Base-by-base conservation (phyloP, 371 early-diverging fungal species). In the Lichtheimia ornata region DNA sequence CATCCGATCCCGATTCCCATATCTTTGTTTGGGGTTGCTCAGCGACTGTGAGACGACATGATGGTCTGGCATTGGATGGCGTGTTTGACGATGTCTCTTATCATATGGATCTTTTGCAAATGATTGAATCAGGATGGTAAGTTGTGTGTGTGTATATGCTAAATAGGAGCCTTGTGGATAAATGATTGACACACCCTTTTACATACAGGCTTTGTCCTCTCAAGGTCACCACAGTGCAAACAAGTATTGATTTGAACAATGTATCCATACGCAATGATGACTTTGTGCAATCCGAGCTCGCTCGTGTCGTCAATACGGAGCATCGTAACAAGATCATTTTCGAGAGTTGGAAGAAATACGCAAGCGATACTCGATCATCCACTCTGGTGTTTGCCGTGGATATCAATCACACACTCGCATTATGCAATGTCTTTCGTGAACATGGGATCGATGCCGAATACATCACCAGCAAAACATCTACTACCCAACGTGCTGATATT, bases 1-100 rank as follows among this genome's bases (percentile, higher is more conserved):
- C 76, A 1, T 27, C 63, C 27, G 65, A 74, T 0, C 50, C 56
- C 1, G 68, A 78, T 2, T 79, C 83, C 0, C 81, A 85, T 18
- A 83, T 89, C 0, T 81, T 89, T 42, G 67, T 95, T 7, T 96
- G 95, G 92, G 97, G 97, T 0, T 97, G 96, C 59, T 94, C 97
- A 14, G 97, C 97, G 0, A 97, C 98, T 0, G 82, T 95, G 12
- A 71, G 87, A 24, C 79, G 98, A 14, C 88, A 92, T 66, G 98
- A 97, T 64, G 94, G 94, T 1, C 47, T 91, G 14, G 78, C 75
- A 22, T 75, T 97, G 5, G 63, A 64, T 4, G 67, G 62, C 1
- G 82, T 87, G 2, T 97, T 97, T 69, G 90, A 95, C 27, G 58
- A 90, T 18, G 83, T 97, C 47, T 84, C 87, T 0, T 97, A 84